Conservation (phyloP, 1,284 basidiomycete species). For the Trametes polyzona region DNA sequence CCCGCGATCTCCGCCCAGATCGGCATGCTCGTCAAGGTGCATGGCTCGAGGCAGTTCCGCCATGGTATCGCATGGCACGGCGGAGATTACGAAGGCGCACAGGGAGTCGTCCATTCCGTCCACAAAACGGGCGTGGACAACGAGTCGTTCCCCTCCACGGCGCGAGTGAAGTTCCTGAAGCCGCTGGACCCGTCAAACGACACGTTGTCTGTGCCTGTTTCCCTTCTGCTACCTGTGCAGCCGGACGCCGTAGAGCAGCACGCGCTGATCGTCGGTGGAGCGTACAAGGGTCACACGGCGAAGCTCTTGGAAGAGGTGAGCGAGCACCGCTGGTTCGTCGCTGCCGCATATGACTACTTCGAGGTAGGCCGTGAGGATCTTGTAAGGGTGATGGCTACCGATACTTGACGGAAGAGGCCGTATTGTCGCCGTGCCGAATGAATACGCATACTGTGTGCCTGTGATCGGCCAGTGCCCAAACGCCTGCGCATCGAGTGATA, state of each 20-base stretch:
- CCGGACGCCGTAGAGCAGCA: slow-evolving; percentile 19
- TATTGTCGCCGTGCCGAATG: no score
- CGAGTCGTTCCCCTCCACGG: slow-evolving; percentile 20
- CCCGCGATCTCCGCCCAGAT: slow-evolving; percentile 8
- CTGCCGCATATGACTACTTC: slow-evolving; percentile 25
- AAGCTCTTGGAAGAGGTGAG: slow-evolving; percentile 25
- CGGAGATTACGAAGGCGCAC: slow-evolving; percentile 26
- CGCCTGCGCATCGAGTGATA: no score
- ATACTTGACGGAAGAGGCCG: not conserved
- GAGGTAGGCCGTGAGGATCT: slow-evolving; percentile 18
- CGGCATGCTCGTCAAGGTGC: slow-evolving; percentile 24
- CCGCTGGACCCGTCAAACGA: slow-evolving; percentile 4
- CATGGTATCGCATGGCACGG: slow-evolving; percentile 22
- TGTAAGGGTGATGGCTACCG: slow-evolving; percentile 9
- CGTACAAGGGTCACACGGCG: slow-evolving; percentile 19
- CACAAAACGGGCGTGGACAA: slow-evolving; percentile 22
- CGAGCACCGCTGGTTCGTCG: slow-evolving; percentile 25
- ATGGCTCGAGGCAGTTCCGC: slow-evolving; percentile 4
- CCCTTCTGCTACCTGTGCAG: slow-evolving; percentile 18
- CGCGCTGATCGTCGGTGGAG: slow-evolving; percentile 24
- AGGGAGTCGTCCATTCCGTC: slow-evolving; percentile 23
- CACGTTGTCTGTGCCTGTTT: slow-evolving; percentile 19
- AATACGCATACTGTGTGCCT: no score
- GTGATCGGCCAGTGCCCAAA: no score
- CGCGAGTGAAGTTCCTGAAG: slow-evolving; percentile 22